phyloP scores from a whole-genome alignment of 148 eudicot genomes.

The Talinum fruticosum region DNA sequence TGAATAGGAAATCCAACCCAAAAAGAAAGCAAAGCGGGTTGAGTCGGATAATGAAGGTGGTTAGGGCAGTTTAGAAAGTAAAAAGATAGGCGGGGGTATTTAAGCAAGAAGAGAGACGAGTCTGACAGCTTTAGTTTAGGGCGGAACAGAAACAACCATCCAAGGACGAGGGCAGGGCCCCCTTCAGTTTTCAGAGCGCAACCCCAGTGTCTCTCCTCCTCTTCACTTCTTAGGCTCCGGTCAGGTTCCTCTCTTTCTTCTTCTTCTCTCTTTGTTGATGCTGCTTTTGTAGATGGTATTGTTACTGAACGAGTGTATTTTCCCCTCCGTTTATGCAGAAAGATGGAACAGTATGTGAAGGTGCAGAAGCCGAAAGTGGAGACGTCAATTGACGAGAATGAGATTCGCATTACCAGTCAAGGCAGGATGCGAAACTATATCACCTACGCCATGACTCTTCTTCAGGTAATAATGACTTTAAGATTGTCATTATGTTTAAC shows the following conservation, averaged over 20 bases:
- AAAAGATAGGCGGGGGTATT: background rate
- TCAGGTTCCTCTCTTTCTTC: background rate
- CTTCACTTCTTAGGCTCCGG: background rate
- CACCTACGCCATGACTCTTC: slow-evolving; percentile 85
- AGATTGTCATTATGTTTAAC: too few relatives aligned
- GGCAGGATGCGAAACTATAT: slow-evolving; percentile 94
- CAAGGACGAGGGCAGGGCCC: slow-evolving; percentile 61
- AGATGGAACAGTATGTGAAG: slow-evolving; percentile 88
- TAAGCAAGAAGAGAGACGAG: background rate
- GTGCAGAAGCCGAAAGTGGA: slow-evolving; percentile 89
- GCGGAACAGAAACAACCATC: slow-evolving; percentile 67
- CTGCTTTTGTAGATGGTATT: background rate
- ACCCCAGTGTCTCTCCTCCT: background rate
- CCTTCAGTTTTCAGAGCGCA: slow-evolving; percentile 29
- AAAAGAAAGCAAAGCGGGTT: too few relatives aligned
- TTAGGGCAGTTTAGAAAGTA: background rate
- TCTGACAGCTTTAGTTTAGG: slow-evolving; percentile 45
- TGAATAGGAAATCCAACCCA: too few relatives aligned
- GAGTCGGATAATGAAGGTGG: background rate
- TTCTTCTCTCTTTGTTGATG: background rate
- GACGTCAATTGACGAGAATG: slow-evolving; percentile 87
- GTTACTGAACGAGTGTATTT: background rate
- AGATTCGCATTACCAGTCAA: slow-evolving; percentile 96
- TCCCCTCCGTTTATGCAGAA: too few relatives aligned
- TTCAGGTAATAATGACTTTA: slow-evolving; percentile 42